Conservation (phyloP, 192 early-diverging fungal genomes). For the Gaertneriomyces sp. region DNA sequence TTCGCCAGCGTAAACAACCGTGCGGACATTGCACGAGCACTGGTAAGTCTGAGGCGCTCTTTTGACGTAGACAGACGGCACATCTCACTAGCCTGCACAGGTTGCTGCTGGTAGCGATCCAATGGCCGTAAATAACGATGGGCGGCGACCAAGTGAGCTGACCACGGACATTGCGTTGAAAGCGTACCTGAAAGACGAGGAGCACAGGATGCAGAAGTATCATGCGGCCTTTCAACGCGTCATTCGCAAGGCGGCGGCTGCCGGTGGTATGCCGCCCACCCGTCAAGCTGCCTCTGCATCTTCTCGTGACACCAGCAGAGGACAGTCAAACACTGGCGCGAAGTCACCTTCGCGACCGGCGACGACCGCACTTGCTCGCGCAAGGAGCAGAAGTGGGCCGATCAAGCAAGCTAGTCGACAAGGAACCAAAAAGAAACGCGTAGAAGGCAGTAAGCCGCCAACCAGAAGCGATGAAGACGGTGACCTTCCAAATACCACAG, state of each 20-base stretch:
- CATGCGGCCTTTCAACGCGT: constrained; percentile 1
- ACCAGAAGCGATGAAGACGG: too few relatives aligned
- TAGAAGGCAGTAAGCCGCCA: too few relatives aligned
- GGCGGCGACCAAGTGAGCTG: constrained; percentile 10
- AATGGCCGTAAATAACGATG: constrained; percentile 21
- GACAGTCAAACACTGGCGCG: too few relatives aligned
- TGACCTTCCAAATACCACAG: too few relatives aligned
- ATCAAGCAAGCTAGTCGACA: too few relatives aligned
- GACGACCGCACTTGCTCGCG: too few relatives aligned
- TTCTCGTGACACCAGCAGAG: too few relatives aligned
- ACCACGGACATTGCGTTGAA: constrained; percentile 13
- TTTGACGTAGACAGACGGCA: background rate
- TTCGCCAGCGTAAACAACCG: constrained; percentile 21
- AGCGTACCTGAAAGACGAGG: constrained; percentile 7
- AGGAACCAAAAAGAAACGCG: too few relatives aligned
- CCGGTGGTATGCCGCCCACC: background rate
- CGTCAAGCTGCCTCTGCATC: too few relatives aligned
- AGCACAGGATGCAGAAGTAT: background rate
- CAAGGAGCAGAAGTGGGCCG: too few relatives aligned
- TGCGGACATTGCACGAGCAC: constrained; percentile 4
- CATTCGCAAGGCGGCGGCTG: constrained; percentile 1
- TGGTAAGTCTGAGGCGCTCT: constrained; percentile 3
- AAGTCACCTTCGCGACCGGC: too few relatives aligned
- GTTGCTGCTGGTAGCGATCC: constrained; percentile 19
- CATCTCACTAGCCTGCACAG: background rate